A percentile compares a stretch with the other conserved stretches of the same genome.
These are phyloP conservation scores for Phytophthora palmivora DNA, from an alignment of 352 stramenopile species.

Conservation along the genomic window DNA sequence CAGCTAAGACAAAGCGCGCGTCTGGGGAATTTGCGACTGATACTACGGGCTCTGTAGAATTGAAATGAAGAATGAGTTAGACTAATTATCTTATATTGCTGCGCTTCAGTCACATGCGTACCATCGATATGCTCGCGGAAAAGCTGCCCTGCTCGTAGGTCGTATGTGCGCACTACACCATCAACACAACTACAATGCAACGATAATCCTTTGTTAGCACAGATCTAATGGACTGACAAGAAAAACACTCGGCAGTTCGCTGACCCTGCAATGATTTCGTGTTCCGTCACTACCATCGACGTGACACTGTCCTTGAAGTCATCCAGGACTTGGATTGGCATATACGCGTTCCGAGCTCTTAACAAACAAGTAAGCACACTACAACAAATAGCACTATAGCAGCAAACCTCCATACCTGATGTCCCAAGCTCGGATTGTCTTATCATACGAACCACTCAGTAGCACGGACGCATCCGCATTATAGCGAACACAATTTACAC, in stretches of 20 bases:
- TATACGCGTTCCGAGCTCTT: conserved; percentile 76
- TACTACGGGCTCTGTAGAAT: conserved; percentile 72
- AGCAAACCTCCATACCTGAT: conserved; percentile 45
- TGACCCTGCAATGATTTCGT: conserved; percentile 85
- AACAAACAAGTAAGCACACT: conserved; percentile 5
- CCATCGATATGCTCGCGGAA: conserved; percentile 79
- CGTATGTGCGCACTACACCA: conserved; percentile 84
- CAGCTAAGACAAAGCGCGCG: conserved; percentile 77
- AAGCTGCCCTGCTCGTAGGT: conserved; percentile 75
- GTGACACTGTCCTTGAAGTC: conserved; percentile 92
- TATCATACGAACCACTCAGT: conserved; percentile 89
- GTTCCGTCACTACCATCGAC: conserved; percentile 71
- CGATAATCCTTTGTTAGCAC: not conserved
- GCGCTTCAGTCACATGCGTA: conserved; percentile 18
- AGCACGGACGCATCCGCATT: conserved; percentile 85
- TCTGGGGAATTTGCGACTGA: conserved; percentile 80
- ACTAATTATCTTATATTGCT: not conserved
- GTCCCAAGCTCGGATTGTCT: conserved; percentile 84
- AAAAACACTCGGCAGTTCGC: conserved; percentile 5
- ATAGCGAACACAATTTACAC: conserved; percentile 87
- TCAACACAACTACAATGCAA: conserved; percentile 75
- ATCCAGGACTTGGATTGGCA: conserved; percentile 87
- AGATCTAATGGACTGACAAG: not conserved
- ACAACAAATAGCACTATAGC: not conserved
- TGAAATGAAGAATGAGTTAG: conserved; percentile 2